Conservation (phyloP, 768 basidiomycete genomes). For the Hygrophorus pudorinus region DNA sequence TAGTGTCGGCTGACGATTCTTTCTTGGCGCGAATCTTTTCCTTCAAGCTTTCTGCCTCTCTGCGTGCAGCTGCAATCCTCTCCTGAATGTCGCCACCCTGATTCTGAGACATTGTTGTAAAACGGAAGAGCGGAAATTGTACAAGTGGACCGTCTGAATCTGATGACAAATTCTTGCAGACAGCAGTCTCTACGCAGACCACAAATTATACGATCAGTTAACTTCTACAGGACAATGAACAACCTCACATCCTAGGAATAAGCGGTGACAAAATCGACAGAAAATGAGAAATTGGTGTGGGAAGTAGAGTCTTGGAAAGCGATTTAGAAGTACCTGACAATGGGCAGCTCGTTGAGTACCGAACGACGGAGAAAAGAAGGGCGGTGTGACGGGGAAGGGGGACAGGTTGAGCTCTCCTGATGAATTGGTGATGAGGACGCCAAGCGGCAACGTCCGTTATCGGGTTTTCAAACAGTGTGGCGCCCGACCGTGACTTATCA, state of each 20-base stretch:
- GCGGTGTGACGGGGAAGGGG: no score
- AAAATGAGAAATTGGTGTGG: no score
- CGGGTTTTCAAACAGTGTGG: no score
- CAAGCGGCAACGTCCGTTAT: no score
- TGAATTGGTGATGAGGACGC: no score
- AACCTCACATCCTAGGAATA: background rate
- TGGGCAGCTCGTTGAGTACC: no score
- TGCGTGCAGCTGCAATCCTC: conserved; percentile 89
- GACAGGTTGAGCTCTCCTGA: no score
- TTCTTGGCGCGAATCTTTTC: conserved; percentile 97
- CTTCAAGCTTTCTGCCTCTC: conserved; percentile 95
- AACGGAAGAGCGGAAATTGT: background rate
- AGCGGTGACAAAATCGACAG: background rate
- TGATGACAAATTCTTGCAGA: background rate
- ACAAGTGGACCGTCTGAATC: background rate
- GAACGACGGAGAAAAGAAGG: no score
- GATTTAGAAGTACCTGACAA: no score
- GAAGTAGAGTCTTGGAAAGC: no score
- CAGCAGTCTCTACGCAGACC: background rate
- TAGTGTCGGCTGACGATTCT: conserved; percentile 97
- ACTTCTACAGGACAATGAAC: background rate
- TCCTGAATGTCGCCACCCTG: conserved; percentile 75
- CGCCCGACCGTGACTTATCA: no score
- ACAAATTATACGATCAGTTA: background rate
- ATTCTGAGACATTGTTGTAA: conserved; percentile 57